phyloP scores from a whole-genome alignment of 352 stramenopile genomes.

The Peronospora belbahrii region DNA sequence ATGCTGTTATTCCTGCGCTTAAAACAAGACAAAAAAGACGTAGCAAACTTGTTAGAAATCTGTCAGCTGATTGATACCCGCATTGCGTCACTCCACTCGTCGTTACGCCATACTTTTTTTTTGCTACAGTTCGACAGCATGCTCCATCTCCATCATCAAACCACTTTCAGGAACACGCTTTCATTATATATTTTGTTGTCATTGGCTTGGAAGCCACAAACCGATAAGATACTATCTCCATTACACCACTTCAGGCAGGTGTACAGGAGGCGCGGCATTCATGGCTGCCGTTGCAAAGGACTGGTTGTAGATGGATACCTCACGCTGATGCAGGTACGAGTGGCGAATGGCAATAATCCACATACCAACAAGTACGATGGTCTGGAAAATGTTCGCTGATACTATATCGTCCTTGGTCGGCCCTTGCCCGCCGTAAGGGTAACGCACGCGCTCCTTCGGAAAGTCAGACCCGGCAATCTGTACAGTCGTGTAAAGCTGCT shows the following conservation, averaged over 20 bases:
- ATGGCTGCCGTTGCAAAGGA: constrained; percentile 73
- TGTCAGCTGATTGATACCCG: no score
- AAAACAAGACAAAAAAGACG: no score
- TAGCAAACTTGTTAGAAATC: no score
- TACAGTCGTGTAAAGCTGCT: constrained; percentile 80
- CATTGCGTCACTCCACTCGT: no score
- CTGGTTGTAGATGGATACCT: constrained; percentile 78
- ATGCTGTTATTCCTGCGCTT: no score
- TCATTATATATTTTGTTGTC: constrained; percentile 9
- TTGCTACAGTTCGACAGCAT: not conserved
- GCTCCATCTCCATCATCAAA: not conserved
- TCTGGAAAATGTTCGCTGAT: constrained; percentile 79
- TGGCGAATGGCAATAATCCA: constrained; percentile 77
- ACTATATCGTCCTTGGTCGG: constrained; percentile 81
- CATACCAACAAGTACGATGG: constrained; percentile 78
- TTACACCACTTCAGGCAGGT: constrained; percentile 60
- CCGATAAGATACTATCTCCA: constrained; percentile 11
- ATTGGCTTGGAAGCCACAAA: no score
- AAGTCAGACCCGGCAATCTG: constrained; percentile 75
- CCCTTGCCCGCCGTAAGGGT: constrained; percentile 61
- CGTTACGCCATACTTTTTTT: no score
- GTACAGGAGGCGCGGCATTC: constrained; percentile 67
- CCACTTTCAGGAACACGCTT: constrained; percentile 27
- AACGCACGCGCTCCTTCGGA: constrained; percentile 56
- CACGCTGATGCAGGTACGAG: constrained; percentile 63